Base-by-base conservation (phyloP, 805 yeast species). In the Kodamaea kaohsiungensis region DNA sequence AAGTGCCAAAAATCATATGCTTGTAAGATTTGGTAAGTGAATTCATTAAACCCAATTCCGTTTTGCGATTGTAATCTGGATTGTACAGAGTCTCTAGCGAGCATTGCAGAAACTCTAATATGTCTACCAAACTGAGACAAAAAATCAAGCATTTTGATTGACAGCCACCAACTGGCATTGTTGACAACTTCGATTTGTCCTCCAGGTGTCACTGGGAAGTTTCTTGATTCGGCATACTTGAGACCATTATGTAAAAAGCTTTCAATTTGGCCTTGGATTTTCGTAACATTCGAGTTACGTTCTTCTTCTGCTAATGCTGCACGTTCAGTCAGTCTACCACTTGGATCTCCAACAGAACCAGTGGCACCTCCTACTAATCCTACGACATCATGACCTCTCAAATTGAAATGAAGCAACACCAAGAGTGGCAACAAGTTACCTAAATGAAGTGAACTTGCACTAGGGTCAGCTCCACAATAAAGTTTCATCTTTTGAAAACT, bases 381-480 rank as follows among this genome's bases (percentile, higher is more conserved):
- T 6, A 86, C 83, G n/a, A 91, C 83, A 56, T 82, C 81, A 66
- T 91, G 97, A 1, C 99, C 99, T 35, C 95, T 75, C 33, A 91
- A 70, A 57, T 84, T 84, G 68, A 91, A 91, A 69, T 95, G 97
- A 45, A 95, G 73, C 46, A 93, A 71, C 1, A 90, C 83, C 86
- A 95, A 83, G 58, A 95, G 70, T 0, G 99, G 99, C 33, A 95
- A 75, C 51, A 95, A 72, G 63, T 95, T 95, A 2, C 99, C 99
- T 59, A 95, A 71, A 71, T 95, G 99, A 13, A 95, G 74, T 0
- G 98, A 91, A 48, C 66, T 75, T 1, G 98, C 98, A 0, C 97
- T 86, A 1, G 99, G 99, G 65, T 95, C 99, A 0, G 97, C 98
- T 9, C 99, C 99, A 68, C 96, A 87, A 69, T 93, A 93, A 7